Conservation (phyloP, 2,329 filamentous ascomycete species). For the Stachybotrys chlorohalonatus region DNA sequence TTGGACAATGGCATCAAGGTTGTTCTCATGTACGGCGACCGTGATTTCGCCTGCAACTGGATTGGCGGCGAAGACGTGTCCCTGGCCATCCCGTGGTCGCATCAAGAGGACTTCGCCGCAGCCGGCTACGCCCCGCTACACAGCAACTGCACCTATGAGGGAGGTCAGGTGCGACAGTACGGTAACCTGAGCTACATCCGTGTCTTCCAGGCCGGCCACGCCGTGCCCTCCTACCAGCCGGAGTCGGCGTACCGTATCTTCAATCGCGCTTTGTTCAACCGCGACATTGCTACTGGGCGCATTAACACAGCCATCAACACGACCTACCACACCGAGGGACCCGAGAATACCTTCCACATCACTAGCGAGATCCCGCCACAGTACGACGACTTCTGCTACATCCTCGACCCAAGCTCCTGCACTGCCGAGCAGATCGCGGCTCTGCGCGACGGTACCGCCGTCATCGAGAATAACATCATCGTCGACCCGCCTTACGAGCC, state of each 20-base stretch:
- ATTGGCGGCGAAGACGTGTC: conserved; percentile 38
- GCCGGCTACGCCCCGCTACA: conserved; percentile 56
- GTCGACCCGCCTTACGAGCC: conserved; percentile 3
- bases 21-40: conserved; percentile 50
- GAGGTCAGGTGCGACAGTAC: conserved; percentile 56
- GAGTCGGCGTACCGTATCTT: conserved; percentile 1
- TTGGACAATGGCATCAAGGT: conserved; percentile 53
- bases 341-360: conserved; percentile 8
- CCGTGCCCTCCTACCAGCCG: conserved; percentile 35
- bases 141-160: conserved; percentile 49
- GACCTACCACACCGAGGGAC: conserved; percentile 10
- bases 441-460: conserved; percentile 4
- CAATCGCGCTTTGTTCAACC: conserved; percentile 7
- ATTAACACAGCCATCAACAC: conserved; percentile 7
- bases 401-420: conserved; percentile 11
- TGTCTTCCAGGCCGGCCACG: conserved; percentile 49
- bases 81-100: conserved; percentile 33
- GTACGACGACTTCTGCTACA: conserved; percentile 14
- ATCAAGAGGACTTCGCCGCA: conserved; percentile 28
- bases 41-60: conserved; percentile 51
- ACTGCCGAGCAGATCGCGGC: conserved; percentile 5
- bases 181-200: conserved; percentile 55
- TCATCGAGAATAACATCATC: conserved; percentile 7
- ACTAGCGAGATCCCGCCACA: conserved; percentile 10
- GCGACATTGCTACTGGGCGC: conserved; percentile 10